Evolutionary conservation across 257 asterid genomes (phyloP).

Genomic region (Agastache rugosa): DNA sequence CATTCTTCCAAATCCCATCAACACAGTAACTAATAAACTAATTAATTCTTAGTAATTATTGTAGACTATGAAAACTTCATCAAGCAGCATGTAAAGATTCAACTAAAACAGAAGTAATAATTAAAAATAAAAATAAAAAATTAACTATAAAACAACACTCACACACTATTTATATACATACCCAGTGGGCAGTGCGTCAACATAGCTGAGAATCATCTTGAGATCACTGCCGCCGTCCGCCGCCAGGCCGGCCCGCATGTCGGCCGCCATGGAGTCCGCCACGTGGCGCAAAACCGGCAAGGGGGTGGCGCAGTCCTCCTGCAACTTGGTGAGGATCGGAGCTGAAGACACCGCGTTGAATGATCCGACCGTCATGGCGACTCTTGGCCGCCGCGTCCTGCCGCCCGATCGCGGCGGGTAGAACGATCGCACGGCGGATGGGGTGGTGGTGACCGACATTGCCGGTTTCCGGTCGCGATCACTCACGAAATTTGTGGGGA

Average conservation of each 20-base stretch:
- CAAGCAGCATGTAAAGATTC: background rate
- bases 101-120: background rate
- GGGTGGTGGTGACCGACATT: slow-evolving; percentile 57
- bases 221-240: slow-evolving; percentile 72
- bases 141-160: background rate
- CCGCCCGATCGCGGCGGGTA: slow-evolving; percentile 36
- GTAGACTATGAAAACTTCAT: background rate
- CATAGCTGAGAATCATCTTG: slow-evolving; percentile 84
- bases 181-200: slow-evolving; percentile 78
- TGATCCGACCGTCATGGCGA: slow-evolving; percentile 56
- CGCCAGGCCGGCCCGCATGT: slow-evolving; percentile 76
- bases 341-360: slow-evolving; percentile 43
- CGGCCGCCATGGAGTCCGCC: slow-evolving; percentile 74
- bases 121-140: no score
- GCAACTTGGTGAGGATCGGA: slow-evolving; percentile 62
- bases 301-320: slow-evolving; percentile 76
- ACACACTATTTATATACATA: slow-evolving; percentile 29
- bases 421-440: slow-evolving; percentile 54
- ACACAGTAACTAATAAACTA: background rate
- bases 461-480: slow-evolving; percentile 41
- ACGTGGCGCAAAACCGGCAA: slow-evolving; percentile 75
- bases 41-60: background rate
- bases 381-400: slow-evolving; percentile 39
- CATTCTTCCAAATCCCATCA: background rate
- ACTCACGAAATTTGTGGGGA: slow-evolving; percentile 39